Conservation (phyloP, 2,329 filamentous ascomycete genomes). For the Botryosphaeria dothidea region DNA sequence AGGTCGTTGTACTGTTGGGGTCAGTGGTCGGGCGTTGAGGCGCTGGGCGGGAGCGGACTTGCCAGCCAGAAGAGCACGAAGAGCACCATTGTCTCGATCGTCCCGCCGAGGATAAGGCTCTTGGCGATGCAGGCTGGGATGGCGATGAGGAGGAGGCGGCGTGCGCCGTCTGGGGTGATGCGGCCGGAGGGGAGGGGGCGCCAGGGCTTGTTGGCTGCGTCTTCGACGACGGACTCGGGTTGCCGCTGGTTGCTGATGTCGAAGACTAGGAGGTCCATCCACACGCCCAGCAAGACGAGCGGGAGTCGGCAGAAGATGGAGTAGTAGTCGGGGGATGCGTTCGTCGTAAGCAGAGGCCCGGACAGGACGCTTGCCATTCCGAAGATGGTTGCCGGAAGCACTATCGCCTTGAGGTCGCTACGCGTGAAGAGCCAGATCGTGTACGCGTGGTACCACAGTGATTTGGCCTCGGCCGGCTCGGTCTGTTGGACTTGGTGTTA, state of each 20-base stretch:
- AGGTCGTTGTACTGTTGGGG: slow-evolving; percentile 46
- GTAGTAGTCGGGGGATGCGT: neutral
- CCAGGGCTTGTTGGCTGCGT: slow-evolving; percentile 44
- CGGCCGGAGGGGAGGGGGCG: slow-evolving; percentile 31
- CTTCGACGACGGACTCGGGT: slow-evolving; percentile 37
- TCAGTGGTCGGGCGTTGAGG: neutral
- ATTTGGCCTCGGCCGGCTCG: neutral
- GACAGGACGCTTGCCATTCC: neutral
- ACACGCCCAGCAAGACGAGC: slow-evolving; percentile 26
- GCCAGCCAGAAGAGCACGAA: slow-evolving; percentile 35
- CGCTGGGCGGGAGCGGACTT: neutral
- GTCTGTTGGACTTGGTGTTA: neutral
- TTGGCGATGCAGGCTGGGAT: slow-evolving; percentile 23
- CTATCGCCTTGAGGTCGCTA: slow-evolving; percentile 24
- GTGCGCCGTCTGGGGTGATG: slow-evolving; percentile 26
- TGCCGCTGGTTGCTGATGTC: slow-evolving; percentile 43
- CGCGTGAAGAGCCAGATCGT: slow-evolving; percentile 24
- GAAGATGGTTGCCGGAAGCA: slow-evolving; percentile 17
- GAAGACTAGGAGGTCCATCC: slow-evolving; percentile 44
- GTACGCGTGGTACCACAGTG: slow-evolving; percentile 2
- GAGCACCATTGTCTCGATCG: slow-evolving; percentile 33
- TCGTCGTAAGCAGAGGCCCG: neutral
- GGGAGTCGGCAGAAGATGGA: slow-evolving; percentile 18
- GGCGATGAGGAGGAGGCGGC: slow-evolving; percentile 22
- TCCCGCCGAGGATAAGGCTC: slow-evolving; percentile 25